These are phyloP conservation scores for Fusarium sp. DNA, from an alignment of 2,329 filamentous ascomycete genomes.

Conservation along the genomic window DNA sequence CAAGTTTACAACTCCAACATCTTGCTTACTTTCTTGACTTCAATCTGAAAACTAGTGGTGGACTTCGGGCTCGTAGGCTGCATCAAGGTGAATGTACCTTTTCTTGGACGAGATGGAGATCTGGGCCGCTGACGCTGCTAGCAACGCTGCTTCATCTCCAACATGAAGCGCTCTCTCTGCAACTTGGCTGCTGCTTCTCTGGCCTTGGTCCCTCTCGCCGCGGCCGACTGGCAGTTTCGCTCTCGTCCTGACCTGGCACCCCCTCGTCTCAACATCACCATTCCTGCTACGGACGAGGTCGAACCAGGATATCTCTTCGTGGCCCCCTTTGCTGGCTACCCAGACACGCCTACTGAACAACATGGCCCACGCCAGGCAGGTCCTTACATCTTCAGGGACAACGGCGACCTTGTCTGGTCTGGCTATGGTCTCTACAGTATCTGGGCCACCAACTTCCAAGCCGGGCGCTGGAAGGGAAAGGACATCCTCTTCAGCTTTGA, in stretches of 20 bases:
- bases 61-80: slow-evolving; percentile 31
- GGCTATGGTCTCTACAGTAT: slow-evolving; percentile 64
- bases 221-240: slow-evolving; percentile 1
- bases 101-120: slow-evolving; percentile 30
- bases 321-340: slow-evolving; percentile 52
- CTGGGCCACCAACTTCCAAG: slow-evolving; percentile 67
- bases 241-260: slow-evolving; percentile 46
- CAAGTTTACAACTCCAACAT: background rate
- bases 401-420: slow-evolving; percentile 69
- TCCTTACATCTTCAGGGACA: slow-evolving; percentile 66
- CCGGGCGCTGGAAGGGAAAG: slow-evolving; percentile 60
- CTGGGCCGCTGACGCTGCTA: slow-evolving; percentile 34
- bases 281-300: slow-evolving; percentile 54
- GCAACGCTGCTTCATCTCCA: slow-evolving; percentile 13
- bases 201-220: slow-evolving; percentile 1
- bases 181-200: too few relatives aligned
- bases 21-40: background rate
- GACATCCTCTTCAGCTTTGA: slow-evolving; percentile 67
- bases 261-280: slow-evolving; percentile 55
- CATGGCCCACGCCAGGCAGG: slow-evolving; percentile 63
- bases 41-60: slow-evolving; percentile 9
- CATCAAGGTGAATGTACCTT: slow-evolving; percentile 41
- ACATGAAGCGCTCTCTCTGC: slow-evolving; percentile 24
- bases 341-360: slow-evolving; percentile 51
- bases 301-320: slow-evolving; percentile 59